Base-by-base conservation (phyloP, 2,329 filamentous ascomycete species). In the Fonsecaea erecta region DNA sequence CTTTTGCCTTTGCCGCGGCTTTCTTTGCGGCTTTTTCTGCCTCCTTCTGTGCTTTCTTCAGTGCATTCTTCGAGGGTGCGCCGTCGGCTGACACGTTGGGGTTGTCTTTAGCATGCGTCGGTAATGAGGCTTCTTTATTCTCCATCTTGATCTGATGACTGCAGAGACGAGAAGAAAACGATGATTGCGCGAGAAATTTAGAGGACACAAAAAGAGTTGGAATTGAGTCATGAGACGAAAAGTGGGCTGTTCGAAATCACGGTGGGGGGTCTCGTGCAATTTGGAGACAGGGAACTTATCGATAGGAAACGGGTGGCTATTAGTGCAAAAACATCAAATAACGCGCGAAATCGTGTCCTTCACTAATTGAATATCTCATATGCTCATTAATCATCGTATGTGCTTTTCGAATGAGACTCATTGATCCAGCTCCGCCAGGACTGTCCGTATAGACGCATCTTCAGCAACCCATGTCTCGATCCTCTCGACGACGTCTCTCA, bases 21-120 rank as follows among this genome's bases (percentile, higher is more conserved):
- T 96, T 96, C 79, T 96, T 96, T 75, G 88, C 84, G 12, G 90
- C 91, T 79, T 96, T 93, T 77, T 94, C 93, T 81, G 93, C 93
- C 30, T 93, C 91, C 81, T 96, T 96, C 73, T 90, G 90, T 52
- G 90, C 88, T 82, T 96, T 96, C 82, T 96, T 96, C 70, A 90
- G 81, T 16, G 88, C 92, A 79, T 89, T 93, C 81, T 96, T 93
- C 67, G 89, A 92, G 48, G 85, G 82, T 14, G 80, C 80, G 24
- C 63, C 66, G 21, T 71, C 71, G n/a, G 68, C 63, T 1, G 69
- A 58, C 26, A 59, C 67, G 55, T 67, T 66, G 34, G 70, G 63
- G 18, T 72, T 67, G 53, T 71, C 69, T 53, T 71, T 69, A 1
- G 68, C 62, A 43, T 68, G 69, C 3, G 66, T 63, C 12, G 69